Conservation (phyloP, 768 basidiomycete genomes). For the Leccinum barrowsii region DNA sequence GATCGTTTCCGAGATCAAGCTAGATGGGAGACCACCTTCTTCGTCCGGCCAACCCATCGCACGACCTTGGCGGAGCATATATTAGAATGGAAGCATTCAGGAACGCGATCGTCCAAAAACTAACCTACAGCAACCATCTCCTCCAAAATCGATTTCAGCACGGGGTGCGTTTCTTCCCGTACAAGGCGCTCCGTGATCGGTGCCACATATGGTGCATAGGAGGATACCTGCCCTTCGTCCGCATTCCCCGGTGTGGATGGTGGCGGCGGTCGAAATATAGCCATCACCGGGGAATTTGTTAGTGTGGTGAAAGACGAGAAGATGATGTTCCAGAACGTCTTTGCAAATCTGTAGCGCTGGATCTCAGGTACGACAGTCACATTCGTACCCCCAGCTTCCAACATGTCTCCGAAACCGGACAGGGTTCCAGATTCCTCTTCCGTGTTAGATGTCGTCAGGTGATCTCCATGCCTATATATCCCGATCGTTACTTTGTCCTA, state of each 20-base stretch:
- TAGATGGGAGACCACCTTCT: slow-evolving; percentile 45
- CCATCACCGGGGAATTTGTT: slow-evolving; percentile 45
- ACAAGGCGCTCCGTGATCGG: slow-evolving; percentile 41
- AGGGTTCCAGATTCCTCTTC: slow-evolving; percentile 41
- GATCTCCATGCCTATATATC: slow-evolving; percentile 48
- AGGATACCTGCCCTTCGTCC: slow-evolving; percentile 22
- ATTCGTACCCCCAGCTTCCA: slow-evolving; percentile 47
- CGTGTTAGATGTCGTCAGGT: slow-evolving; percentile 38
- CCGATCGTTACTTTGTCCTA: slow-evolving; percentile 48
- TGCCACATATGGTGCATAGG: slow-evolving; percentile 40
- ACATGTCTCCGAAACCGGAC: slow-evolving; percentile 41
- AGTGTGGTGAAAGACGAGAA: slow-evolving; percentile 54
- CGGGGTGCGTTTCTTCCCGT: slow-evolving; percentile 42
- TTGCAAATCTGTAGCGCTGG: slow-evolving; percentile 57
- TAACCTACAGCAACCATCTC: slow-evolving; percentile 45
- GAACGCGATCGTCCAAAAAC: not conserved
- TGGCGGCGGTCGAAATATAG: slow-evolving; percentile 45
- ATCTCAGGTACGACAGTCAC: slow-evolving; percentile 52
- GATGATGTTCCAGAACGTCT: slow-evolving; percentile 63
- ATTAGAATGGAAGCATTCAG: not conserved
- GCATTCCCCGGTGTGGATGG: not conserved
- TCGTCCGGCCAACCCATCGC: slow-evolving; percentile 40
- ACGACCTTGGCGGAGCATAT: slow-evolving; percentile 9
- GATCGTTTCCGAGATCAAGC: slow-evolving; percentile 38
- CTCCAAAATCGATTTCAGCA: slow-evolving; percentile 41